Base-by-base conservation (phyloP, 192 early-diverging fungal genomes). In the Blastocladiella britannica region DNA sequence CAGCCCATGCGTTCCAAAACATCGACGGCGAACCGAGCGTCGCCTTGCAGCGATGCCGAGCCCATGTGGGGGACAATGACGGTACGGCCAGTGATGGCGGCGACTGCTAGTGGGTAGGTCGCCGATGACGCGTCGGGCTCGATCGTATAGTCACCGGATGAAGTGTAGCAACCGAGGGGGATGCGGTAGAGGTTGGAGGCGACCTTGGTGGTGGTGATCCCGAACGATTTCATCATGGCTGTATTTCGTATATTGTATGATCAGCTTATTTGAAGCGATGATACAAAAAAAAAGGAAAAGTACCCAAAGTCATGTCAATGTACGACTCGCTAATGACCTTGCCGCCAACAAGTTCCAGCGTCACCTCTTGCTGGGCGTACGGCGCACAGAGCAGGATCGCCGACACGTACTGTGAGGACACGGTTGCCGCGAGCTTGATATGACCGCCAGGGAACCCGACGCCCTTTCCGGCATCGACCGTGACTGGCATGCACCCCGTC, bases 351-450 rank as follows among this genome's bases (percentile, higher is more conserved):
- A 98, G 72, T 54, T 79, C 83, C 37, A 98, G 70, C 15, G 77
- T 79, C 15, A 96, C 86, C 0, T 83, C 73, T 61, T 68, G 63
- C 53, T 69, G 71, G 15, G 93, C 91, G 63, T 96, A 96, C 5
- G 94, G 94, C 0, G 92, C 94, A 43, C 89, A 89, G 37, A 98
- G 75, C 18, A 98, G 77, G 57, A 98, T 92, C 15, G 91, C 89
- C 18, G 90, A 91, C 23, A 98, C 94, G 65, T 98, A 98, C 71
- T 98, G 94, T 28, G 92, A 96, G 56, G 86, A 89, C 55, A 96
- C 82, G 3, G 87, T 86, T 5, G 94, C 94, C 4, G 92, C 83
- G 4, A 98, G 72, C 62, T 85, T 71, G 63, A 98, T 91, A 53
- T 65, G 66, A 0, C 94, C 92, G 58, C 92, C 94, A 4, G 78